Evolutionary conservation across 2,329 filamentous ascomycete species (phyloP), one percentile per base, ranked within the genome.

Genomic region (Mariannaea elegans): DNA sequence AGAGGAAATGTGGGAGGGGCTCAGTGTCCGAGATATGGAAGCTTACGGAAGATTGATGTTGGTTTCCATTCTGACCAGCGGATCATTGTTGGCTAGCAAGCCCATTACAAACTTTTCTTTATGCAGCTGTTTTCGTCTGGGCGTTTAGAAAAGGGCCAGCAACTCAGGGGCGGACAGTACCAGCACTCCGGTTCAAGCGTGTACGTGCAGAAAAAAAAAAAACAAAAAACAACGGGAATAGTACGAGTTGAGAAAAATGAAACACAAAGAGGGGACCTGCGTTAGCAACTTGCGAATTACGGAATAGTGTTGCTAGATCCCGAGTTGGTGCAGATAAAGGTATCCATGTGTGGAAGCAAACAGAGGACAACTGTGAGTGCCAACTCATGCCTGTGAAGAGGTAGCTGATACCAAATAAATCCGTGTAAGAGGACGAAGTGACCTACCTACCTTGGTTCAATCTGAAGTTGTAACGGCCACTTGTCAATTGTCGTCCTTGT

Each of bases 201-300:
- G 74, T 7, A 24, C 50, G 23, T 31, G 41, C n/a, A 16, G 31
- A 34, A 24, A 39, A 19, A 39, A 38, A 27, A 31, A 36, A n/a
- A 21, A 18, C 16, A 42, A 47, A 36, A 10, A 27, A 36, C n/a
- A 44, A 44, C 21, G 45, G 38, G 23, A 19, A 29, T 6, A n/a
- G n/a, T n/a, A n/a, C 16, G 36, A 39, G 38, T 21, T 32, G 27
- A 24, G 21, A 39, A 44, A 36, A 53, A 49, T 2, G 13, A 42
- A 49, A 38, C 21, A 29, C 44, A 59, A 56, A 44, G 44, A 44
- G 56, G 49, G 42, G 46, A 24, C 29, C 36, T 45, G 19, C 38
- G 34, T 9, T 49, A 36, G 41, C 29, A 31, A 45, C 54, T 36
- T n/a, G n/a, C n/a, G n/a, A n/a, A n/a, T n/a, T n/a, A n/a, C n/a